Percentiles rank a stretch among this genome's conserved stretches.
Conservation (phyloP, 495 filamentous ascomycete species). For the Evernia prunastri region DNA sequence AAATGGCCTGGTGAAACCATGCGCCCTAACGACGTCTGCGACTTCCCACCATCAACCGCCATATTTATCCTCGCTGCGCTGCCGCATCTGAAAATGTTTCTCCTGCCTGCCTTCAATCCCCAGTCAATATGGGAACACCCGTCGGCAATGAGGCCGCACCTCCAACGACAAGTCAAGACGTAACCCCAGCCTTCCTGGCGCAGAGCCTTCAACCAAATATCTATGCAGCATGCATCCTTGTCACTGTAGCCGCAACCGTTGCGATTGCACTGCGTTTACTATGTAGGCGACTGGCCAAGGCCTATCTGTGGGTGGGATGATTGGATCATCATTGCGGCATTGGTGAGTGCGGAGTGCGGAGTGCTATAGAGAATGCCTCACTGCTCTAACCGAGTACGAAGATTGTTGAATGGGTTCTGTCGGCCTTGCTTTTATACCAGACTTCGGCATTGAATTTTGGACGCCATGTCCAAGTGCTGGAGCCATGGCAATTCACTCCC, state of each 20-base stretch:
- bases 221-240: constrained; percentile 10
- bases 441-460: constrained; percentile 9
- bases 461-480: constrained; percentile 35
- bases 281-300: constrained; percentile 28
- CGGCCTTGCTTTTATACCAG: constrained; percentile 12
- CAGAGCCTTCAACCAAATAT: constrained; percentile 5
- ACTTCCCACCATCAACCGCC: background rate
- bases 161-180: background rate
- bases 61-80: background rate
- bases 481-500: constrained; percentile 26
- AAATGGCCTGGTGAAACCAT: background rate
- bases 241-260: constrained; percentile 33
- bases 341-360: constrained; percentile 21
- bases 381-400: constrained; percentile 2
- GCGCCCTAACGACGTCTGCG: background rate
- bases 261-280: constrained; percentile 31
- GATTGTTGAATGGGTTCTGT: constrained; percentile 21
- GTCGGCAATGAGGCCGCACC: background rate
- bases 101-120: background rate
- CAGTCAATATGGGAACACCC: background rate
- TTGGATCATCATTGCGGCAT: constrained; percentile 31
- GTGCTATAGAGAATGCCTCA: background rate
- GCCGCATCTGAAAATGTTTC: background rate
- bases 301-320: constrained; percentile 41
- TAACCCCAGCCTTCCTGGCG: constrained; percentile 6